phyloP scores from a whole-genome alignment of 2,329 filamentous ascomycete species.

The Colletotrichum tofieldiae region DNA sequence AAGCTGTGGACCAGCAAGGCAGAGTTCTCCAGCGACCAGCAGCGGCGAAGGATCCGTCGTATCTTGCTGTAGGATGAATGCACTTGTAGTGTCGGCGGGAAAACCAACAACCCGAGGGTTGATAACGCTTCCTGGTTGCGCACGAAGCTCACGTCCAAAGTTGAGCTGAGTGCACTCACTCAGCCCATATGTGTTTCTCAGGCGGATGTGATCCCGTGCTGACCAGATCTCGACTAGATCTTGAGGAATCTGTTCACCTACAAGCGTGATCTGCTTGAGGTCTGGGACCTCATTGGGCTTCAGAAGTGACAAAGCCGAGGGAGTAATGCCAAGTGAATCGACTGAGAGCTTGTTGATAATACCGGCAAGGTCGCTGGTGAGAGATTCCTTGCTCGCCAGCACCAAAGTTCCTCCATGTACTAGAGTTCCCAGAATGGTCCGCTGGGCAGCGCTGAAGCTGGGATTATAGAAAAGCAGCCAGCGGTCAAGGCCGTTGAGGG shows the following conservation, averaged over 20 bases:
- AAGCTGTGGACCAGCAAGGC: conserved; percentile 42
- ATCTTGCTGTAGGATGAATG: conserved; percentile 42
- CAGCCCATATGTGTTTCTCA: conserved; percentile 49
- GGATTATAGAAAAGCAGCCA: conserved; percentile 47
- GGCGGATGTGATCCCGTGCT: not conserved
- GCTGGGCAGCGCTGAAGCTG: conserved; percentile 43
- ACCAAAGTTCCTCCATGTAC: conserved; percentile 45
- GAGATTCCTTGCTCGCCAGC: conserved; percentile 45
- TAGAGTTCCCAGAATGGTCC: conserved; percentile 43
- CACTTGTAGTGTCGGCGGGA: conserved; percentile 29
- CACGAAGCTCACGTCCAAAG: conserved; percentile 34
- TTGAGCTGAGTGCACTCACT: conserved; percentile 46
- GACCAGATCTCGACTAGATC: conserved; percentile 41
- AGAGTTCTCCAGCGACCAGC: conserved; percentile 44
- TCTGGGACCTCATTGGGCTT: not conserved
- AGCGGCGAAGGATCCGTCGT: conserved; percentile 40
- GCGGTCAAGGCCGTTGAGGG: conserved; percentile 17
- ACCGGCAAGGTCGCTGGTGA: conserved; percentile 44
- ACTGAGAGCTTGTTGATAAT: conserved; percentile 41
- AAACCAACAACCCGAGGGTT: conserved; percentile 25
- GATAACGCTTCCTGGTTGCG: conserved; percentile 7
- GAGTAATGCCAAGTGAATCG: conserved; percentile 45
- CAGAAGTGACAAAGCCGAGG: conserved; percentile 45
- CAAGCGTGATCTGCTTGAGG: conserved; percentile 43
- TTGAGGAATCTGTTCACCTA: conserved; percentile 45